Evolutionary conservation across 2,329 filamentous ascomycete species (phyloP), one percentile per base, ranked within the genome.

Genomic region (Talaromyces sp.): DNA sequence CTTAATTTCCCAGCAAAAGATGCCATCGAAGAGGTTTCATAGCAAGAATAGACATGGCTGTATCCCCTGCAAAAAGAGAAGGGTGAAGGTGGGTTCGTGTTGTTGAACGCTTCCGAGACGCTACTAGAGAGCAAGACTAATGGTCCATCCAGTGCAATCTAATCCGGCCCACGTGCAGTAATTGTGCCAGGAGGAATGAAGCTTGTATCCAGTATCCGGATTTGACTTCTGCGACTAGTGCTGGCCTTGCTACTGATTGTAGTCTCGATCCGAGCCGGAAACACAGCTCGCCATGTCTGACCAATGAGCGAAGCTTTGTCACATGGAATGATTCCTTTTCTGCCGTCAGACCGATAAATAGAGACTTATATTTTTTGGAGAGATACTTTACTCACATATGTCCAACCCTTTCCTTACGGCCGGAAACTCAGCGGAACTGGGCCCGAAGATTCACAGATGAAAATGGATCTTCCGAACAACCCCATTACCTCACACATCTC

Each of bases 31-130:
- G 50, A 57, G 45, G 3, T 64, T 64, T 33, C 62, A 64, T 16
- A 50, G 54, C 56, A 64, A 64, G 24, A 64, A 24, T 39, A 43
- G 62, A 24, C 62, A 64, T 14, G 62, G 62, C 16, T 64, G 62
- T 50, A 50, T 50, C 10, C 54, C 43, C 14, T 64, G 62, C 35
- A 64, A 64, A 47, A 45, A 16, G 33, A 27, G 62, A 50, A 60
- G 27, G 22, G 62, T 64, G 7, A 64, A 64, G 56, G 62, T 37
- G 35, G 13, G 35, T 37, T 37, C 27, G 27, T 31, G 27, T 31
- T 31, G 7, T 31, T 31, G 27, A 31, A 31, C 27, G 27, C 27
- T 31, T 31, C 27, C 27, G 27, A 31, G 27, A 31, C 27, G 5
- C 27, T 31, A 31, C 27, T 7, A 31, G 27, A 49, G 6, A 24